Conservation (phyloP, 225 moss, liverwort and hornwort genomes). For the Pseudisothecium myosuroides region DNA sequence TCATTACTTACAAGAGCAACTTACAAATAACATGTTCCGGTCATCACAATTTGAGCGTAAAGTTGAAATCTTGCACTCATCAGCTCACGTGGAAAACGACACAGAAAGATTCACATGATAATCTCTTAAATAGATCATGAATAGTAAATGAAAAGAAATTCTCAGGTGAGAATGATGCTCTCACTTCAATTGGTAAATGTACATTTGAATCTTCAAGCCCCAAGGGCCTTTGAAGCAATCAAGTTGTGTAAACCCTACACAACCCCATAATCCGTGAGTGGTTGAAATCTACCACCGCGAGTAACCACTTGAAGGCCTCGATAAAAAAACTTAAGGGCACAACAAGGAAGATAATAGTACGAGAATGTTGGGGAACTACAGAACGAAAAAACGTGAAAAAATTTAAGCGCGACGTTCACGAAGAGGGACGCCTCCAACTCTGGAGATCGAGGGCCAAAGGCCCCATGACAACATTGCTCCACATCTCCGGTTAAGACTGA, state of each 20-base stretch:
- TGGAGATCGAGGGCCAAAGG: constrained; percentile 1
- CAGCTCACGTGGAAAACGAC: neutral
- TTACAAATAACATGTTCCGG: neutral
- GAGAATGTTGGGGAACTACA: neutral
- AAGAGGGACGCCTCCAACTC: constrained; percentile 32
- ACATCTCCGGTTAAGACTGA: constrained; percentile 21
- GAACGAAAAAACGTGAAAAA: neutral
- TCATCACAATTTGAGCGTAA: neutral
- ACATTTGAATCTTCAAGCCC: constrained; percentile 10
- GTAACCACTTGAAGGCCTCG: constrained; percentile 22
- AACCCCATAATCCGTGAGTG: constrained; percentile 7
- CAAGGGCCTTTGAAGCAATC: constrained; percentile 4
- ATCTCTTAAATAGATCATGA: neutral
- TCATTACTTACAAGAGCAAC: neutral
- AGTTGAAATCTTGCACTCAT: neutral
- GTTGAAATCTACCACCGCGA: constrained; percentile 23
- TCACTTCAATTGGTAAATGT: constrained; percentile 22
- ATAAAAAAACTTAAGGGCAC: neutral
- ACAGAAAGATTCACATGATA: neutral
- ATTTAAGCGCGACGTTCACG: neutral
- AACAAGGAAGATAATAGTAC: neutral
- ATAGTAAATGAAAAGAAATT: neutral
- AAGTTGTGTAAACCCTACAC: constrained; percentile 12
- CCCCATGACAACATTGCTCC: constrained; percentile 3
- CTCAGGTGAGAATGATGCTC: neutral